Conservation (phyloP, 805 yeast genomes). For the Wickerhamiella vanderwaltii region DNA sequence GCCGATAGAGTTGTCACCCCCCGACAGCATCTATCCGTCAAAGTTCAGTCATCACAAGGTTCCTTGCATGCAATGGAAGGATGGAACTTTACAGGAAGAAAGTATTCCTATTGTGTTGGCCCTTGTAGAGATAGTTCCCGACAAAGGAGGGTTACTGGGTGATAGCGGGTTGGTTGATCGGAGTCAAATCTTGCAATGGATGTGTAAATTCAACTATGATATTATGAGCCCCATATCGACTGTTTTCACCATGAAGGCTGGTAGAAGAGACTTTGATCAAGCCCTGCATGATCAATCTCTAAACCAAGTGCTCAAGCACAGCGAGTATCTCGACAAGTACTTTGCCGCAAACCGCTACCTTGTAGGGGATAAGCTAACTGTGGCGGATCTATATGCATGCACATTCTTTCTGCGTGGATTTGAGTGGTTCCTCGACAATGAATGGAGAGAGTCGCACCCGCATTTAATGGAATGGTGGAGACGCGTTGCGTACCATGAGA, state of each 20-base stretch:
- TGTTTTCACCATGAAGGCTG: slow-evolving; percentile 50
- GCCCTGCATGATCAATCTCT: slow-evolving; percentile 41
- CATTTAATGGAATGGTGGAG: slow-evolving; percentile 58
- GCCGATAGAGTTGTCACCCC: slow-evolving; percentile 39
- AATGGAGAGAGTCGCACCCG: slow-evolving; percentile 55
- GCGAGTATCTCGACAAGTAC: slow-evolving; percentile 33
- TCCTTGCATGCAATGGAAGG: slow-evolving; percentile 37
- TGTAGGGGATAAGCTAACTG: slow-evolving; percentile 52
- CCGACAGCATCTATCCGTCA: slow-evolving; percentile 34
- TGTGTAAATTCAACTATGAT: slow-evolving; percentile 65
- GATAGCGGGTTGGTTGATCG: slow-evolving; percentile 41
- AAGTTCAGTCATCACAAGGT: slow-evolving; percentile 46
- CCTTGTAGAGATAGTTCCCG: slow-evolving; percentile 11
- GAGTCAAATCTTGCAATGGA: slow-evolving; percentile 62
- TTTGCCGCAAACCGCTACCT: slow-evolving; percentile 50
- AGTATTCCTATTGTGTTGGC: slow-evolving; percentile 11
- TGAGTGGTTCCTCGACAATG: slow-evolving; percentile 45
- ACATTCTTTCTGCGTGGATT: slow-evolving; percentile 43
- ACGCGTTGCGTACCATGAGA: slow-evolving; percentile 38
- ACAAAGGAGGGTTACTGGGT: slow-evolving; percentile 44
- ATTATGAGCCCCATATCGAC: slow-evolving; percentile 32
- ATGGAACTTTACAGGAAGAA: slow-evolving; percentile 10
- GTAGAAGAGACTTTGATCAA: slow-evolving; percentile 67
- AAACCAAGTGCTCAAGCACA: slow-evolving; percentile 31
- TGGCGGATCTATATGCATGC: slow-evolving; percentile 55